Percentiles rank a stretch among this genome's conserved stretches.
Conservation (phyloP, 1,284 basidiomycete species). For the Boletus calvinii region DNA sequence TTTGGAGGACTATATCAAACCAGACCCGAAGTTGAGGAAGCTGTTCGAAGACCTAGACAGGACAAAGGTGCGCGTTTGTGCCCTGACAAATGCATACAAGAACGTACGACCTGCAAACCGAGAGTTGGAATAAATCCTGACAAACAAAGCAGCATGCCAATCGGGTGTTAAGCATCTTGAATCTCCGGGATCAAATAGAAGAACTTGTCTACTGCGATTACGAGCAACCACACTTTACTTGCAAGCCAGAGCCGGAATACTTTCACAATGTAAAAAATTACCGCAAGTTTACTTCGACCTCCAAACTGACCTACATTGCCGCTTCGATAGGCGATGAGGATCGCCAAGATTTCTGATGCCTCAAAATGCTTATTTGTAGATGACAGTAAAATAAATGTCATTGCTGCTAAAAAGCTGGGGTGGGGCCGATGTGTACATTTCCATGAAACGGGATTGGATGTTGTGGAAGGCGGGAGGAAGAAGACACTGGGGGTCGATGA, state of each 20-base stretch:
- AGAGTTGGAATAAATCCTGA: conserved; percentile 7
- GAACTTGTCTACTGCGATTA: conserved; percentile 85
- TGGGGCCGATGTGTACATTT: conserved; percentile 77
- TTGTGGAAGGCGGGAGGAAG: conserved; percentile 58
- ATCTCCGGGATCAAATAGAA: conserved; percentile 75
- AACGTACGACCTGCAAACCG: conserved; percentile 49
- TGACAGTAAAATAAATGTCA: conserved; percentile 67
- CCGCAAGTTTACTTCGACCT: neutral
- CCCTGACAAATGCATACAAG: conserved; percentile 77
- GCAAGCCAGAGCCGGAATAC: conserved; percentile 79
- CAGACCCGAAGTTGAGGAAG: conserved; percentile 60
- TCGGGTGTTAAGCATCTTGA: conserved; percentile 75
- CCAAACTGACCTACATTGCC: conserved; percentile 6
- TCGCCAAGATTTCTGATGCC: conserved; percentile 59
- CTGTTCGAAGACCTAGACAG: conserved; percentile 80
- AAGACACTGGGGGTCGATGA: conserved; percentile 50
- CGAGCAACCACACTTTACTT: conserved; percentile 62
- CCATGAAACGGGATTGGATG: conserved; percentile 61
- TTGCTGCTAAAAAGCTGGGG: conserved; percentile 59
- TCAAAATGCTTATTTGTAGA: conserved; percentile 75
- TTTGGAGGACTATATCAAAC: conserved; percentile 76
- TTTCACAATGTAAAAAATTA: conserved; percentile 54
- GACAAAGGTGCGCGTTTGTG: conserved; percentile 77
- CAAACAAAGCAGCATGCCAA: conserved; percentile 63
- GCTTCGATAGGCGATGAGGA: conserved; percentile 54